Percentiles rank a stretch among this genome's conserved stretches.
phyloP scores from a whole-genome alignment of 441 rosid genomes.

The Erodium texanum region DNA sequence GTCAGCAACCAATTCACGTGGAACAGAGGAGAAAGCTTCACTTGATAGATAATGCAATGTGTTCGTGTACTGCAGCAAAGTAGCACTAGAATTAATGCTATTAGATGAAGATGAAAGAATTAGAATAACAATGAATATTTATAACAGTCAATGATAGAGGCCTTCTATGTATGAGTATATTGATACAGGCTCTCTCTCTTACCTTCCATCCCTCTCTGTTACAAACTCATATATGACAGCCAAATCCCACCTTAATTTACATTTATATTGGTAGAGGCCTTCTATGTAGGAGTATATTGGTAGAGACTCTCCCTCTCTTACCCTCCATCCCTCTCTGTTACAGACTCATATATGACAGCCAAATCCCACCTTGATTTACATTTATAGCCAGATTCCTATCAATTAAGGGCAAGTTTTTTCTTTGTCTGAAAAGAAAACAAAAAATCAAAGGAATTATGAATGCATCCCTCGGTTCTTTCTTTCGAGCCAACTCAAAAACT shows the following conservation, averaged over 20 bases:
- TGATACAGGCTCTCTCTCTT: no score
- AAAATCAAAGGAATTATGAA: no score
- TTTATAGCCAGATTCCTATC: not conserved
- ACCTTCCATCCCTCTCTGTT: not conserved
- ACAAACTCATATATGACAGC: not conserved
- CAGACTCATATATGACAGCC: not conserved
- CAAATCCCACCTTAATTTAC: not conserved
- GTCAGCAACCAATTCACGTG: constrained; percentile 67
- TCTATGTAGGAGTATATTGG: no score
- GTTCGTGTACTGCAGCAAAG: constrained; percentile 66
- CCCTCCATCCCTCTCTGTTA: not conserved
- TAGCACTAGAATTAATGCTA: constrained; percentile 17
- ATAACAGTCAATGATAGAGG: no score
- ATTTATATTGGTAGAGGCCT: no score
- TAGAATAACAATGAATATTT: not conserved
- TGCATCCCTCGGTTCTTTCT: no score
- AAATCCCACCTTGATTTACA: not conserved
- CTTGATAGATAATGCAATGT: constrained; percentile 77
- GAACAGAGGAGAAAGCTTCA: constrained; percentile 74
- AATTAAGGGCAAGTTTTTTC: no score
- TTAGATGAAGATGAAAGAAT: no score
- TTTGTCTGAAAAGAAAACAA: no score
- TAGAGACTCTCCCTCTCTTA: no score
- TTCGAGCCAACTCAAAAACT: no score
- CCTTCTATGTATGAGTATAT: not conserved